Evolutionary conservation across 2,329 filamentous ascomycete genomes (phyloP), one percentile per base, ranked within the genome.

Genomic region (Westerdykella aurantiaca): DNA sequence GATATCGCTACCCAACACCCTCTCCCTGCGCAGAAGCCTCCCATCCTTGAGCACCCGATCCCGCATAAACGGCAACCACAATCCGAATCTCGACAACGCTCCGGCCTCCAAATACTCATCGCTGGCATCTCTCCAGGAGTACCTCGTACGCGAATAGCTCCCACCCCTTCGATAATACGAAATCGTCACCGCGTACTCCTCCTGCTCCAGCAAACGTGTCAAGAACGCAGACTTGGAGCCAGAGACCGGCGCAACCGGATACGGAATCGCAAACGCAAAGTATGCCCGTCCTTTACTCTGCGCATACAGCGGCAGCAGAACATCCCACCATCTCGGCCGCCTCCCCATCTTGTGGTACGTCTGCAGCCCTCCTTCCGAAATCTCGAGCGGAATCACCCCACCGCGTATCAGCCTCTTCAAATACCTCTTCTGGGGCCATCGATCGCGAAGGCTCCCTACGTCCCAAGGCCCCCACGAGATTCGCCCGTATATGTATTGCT

Each of bases 181-280:
- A 9, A 29, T 7, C 25, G 34, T 17, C 22, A 23, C 14, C 6
- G 25, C 13, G 25, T 33, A 31, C 16, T 16, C 21, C n/a, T 33
- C 18, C 37, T 43, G 23, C 10, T 14, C 11, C 6, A 5, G 13
- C 35, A 23, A n/a, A 16, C 4, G 5, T 9, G n/a, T 39, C 34
- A 45, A 11, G 14, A 42, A 38, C 10, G 25, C 25, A 9, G 7
- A 2, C 25, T 29, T 29, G 11, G 11, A 29, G 9, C 9, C 25
- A 9, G 2, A 3, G 25, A 29, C 7, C 25, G 25, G 25, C 25
- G 25, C 17, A 35, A 46, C 14, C 0, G 41, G 46, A 29, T 42
- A 37, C 9, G 54, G 52, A 5, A 59, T 31, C 13, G 49, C 3
- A 22, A 60, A 56, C 5, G 50, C 49, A 23, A 57, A 51, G 25